A percentile compares a stretch with the other conserved stretches of the same genome.
These are phyloP conservation scores for Phytomonas francai DNA, from an alignment of 208 protist species.

Conservation along the genomic window DNA sequence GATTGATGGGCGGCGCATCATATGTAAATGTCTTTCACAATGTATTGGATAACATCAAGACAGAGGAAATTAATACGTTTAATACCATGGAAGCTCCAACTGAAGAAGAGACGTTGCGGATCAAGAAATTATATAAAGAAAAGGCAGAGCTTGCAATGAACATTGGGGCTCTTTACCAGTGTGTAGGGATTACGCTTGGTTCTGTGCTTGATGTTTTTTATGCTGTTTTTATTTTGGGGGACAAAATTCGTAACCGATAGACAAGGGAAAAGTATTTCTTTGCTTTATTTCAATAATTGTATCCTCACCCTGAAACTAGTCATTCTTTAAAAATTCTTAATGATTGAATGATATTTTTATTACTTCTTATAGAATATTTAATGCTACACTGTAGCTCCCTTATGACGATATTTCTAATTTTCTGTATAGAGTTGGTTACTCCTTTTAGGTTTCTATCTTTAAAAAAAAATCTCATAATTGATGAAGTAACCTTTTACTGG, in stretches of 20 bases:
- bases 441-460: slow-evolving; percentile 7
- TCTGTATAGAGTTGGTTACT: not conserved
- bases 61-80: slow-evolving; percentile 29
- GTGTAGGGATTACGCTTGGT: slow-evolving; percentile 66
- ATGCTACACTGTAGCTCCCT: not conserved
- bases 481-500: slow-evolving; percentile 2
- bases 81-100: not conserved
- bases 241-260: not conserved
- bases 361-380: slow-evolving; percentile 5
- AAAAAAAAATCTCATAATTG: slow-evolving; percentile 11
- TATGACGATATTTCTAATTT: slow-evolving; percentile 9
- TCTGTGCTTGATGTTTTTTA: slow-evolving; percentile 40
- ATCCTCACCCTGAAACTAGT: not conserved
- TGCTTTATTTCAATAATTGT: slow-evolving; percentile 9
- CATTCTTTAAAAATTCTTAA: slow-evolving; percentile 3
- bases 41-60: slow-evolving; percentile 38
- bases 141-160: slow-evolving; percentile 81
- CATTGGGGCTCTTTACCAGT: slow-evolving; percentile 75
- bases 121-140: slow-evolving; percentile 30
- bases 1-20: slow-evolving; percentile 80
- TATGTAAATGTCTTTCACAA: slow-evolving; percentile 92
- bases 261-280: slow-evolving; percentile 5
- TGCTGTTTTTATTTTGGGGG: slow-evolving; percentile 5
- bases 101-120: slow-evolving; percentile 4
- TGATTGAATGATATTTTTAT: slow-evolving; percentile 6